These are phyloP conservation scores for Saccharomycopsis crataegensis DNA, from an alignment of 1,139 yeast genomes.

Conservation along the genomic window DNA sequence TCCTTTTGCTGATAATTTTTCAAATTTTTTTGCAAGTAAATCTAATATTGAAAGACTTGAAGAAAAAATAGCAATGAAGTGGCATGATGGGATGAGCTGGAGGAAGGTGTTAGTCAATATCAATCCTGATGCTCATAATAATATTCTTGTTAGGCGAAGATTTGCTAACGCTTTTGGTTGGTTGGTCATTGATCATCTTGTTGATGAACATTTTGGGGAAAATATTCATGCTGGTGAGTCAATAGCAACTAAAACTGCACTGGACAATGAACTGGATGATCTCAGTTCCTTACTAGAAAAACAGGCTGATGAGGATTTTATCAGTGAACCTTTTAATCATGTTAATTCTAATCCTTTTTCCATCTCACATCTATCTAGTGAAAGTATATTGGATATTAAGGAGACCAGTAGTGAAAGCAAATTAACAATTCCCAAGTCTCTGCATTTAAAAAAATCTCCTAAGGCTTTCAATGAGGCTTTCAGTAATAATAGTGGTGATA, in stretches of 20 bases:
- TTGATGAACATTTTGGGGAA: slow-evolving; percentile 48
- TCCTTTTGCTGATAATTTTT: slow-evolving; percentile 16
- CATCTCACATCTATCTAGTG: neutral
- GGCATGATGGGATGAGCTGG: slow-evolving; percentile 87
- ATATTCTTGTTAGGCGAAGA: slow-evolving; percentile 79
- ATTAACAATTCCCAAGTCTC: slow-evolving; percentile 3
- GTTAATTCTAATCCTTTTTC: neutral
- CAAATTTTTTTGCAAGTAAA: slow-evolving; percentile 7
- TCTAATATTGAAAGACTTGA: slow-evolving; percentile 43
- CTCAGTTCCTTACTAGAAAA: neutral
- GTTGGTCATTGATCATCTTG: slow-evolving; percentile 84
- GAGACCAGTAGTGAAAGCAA: neutral
- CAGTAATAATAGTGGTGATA: neutral
- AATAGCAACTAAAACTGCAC: neutral
- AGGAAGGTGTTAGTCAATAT: slow-evolving; percentile 81
- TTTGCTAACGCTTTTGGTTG: slow-evolving; percentile 96
- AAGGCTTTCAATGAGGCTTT: neutral
- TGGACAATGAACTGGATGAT: neutral
- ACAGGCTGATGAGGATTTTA: neutral
- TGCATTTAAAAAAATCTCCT: slow-evolving; percentile 7
- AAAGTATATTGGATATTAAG: neutral
- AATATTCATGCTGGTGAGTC: neutral
- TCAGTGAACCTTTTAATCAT: too few relatives aligned
- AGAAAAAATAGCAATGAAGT: slow-evolving; percentile 79
- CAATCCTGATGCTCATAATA: slow-evolving; percentile 93